These are phyloP conservation scores for Sherardia arvensis DNA, from an alignment of 257 asterid genomes.

Conservation along the genomic window DNA sequence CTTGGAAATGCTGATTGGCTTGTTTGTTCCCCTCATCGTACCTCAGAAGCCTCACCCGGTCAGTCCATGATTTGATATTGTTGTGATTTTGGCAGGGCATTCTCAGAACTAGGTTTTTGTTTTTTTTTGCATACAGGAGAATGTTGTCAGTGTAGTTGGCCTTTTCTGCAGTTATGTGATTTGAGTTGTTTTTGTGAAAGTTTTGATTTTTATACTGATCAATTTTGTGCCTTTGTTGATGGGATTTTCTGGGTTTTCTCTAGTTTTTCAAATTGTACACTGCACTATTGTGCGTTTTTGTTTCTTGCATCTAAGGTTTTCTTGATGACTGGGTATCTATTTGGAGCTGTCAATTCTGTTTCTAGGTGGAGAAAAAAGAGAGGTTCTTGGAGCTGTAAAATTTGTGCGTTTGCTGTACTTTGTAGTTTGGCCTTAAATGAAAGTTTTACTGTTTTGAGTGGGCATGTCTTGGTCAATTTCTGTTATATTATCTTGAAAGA, in stretches of 20 bases:
- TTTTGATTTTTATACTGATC: not conserved
- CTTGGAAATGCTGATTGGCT: not conserved
- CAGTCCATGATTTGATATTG: conserved; percentile 8
- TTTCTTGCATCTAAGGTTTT: conserved; percentile 7
- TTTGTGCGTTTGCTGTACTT: not conserved
- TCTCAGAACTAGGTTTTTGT: conserved; percentile 3
- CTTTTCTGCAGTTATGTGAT: not conserved
- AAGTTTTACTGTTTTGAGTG: not conserved
- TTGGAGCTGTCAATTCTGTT: not conserved
- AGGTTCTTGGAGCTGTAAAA: not conserved
- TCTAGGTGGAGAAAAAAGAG: not conserved
- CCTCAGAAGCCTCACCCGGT: conserved; percentile 5
- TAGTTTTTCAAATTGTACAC: not conserved
- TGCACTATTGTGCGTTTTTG: not conserved
- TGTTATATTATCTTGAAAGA: not conserved
- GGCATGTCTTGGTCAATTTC: not conserved
- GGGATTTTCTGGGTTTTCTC: not conserved
- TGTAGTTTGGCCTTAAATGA: not conserved
- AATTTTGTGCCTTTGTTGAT: not conserved
- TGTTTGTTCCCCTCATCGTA: conserved; percentile 1
- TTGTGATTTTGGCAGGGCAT: conserved; percentile 6
- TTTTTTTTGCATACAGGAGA: too few species aligned
- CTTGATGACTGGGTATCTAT: not conserved
- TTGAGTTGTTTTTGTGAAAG: not conserved
- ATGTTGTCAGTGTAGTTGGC: not conserved